Base-by-base conservation (phyloP, 129 eudicot genomes). In the Arctium minus region DNA sequence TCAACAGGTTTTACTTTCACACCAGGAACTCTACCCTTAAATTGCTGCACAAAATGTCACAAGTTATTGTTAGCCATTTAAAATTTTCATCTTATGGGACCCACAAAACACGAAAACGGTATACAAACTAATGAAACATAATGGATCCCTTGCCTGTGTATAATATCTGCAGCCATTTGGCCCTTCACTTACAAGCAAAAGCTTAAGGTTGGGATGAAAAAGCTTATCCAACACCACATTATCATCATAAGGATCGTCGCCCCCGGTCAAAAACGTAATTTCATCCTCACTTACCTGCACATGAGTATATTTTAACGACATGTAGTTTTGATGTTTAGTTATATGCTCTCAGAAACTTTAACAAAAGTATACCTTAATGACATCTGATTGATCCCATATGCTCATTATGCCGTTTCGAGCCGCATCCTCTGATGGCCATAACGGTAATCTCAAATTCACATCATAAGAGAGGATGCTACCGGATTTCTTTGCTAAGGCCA, bases 381-480 rank as follows among this genome's bases (percentile, higher is more conserved):
- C 86, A 68, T 90, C 94, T 1, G 94, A 90, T 73, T 90, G 84
- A 67, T 88, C 87, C 94, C 94, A 90, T 32, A 90, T 86, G 86
- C 94, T 90, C 90, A 90, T 81, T 75, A 90, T 90, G 79, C 85
- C 88, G 22, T 86, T 40, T 17, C 90, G 86, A 1, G 94, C 94
- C 27, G 88, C 94, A 73, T 90, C 83, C 1, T 76, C 89, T 13
- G 94, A 90, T 0, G 92, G 90, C 94, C 94, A 90, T 73, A 90
- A 80, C 7, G 94, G 94, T 53, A 90, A 75, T 79, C 92, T 79
- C 30, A 90, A 85, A 50, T 90, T 90, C 35, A 90, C 92, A 56
- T 90, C 94, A 30, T 90, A 90, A 8, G 94, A 90, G 76, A 90
- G 94, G 48, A 90, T 77, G 70, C 88, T 85, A 36, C 92, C 94